Percentiles rank a stretch among this genome's conserved stretches.
phyloP scores from a whole-genome alignment of 23 red algal species.

The Gracilaria vermiculophylla region DNA sequence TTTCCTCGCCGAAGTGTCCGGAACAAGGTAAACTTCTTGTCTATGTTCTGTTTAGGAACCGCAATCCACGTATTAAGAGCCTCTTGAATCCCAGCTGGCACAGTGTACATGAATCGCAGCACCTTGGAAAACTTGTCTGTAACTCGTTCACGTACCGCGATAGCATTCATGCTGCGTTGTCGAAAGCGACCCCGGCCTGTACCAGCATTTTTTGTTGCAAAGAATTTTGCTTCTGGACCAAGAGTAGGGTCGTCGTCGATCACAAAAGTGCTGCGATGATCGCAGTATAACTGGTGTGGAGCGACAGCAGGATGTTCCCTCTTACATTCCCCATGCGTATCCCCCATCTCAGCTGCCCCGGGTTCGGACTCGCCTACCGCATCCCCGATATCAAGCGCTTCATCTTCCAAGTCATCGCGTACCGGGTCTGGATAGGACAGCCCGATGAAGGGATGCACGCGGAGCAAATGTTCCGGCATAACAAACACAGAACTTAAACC shows the following conservation, averaged over 20 bases:
- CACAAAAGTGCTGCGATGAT: not conserved
- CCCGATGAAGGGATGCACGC: conserved; percentile 22
- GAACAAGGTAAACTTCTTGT: not conserved
- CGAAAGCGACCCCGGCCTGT: not conserved
- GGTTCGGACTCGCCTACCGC: not conserved
- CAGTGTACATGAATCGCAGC: conserved; percentile 48
- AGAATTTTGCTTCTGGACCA: not conserved
- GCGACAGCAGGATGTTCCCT: not conserved
- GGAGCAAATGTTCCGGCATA: conserved; percentile 22
- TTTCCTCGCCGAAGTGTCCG: not conserved
- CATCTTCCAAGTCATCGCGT: conserved; percentile 1
- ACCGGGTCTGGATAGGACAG: not conserved
- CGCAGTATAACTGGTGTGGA: not conserved
- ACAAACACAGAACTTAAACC: conserved; percentile 33
- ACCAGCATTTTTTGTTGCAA: conserved; percentile 8
- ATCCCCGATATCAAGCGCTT: not conserved
- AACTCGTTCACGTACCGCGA: conserved; percentile 27
- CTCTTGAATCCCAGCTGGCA: not conserved
- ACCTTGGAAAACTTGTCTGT: conserved; percentile 43
- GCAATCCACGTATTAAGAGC: not conserved
- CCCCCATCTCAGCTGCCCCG: not conserved
- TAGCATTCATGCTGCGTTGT: not conserved
- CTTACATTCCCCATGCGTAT: too few relatives aligned
- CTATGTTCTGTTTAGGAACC: conserved; percentile 3
- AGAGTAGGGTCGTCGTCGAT: conserved; percentile 37